Evolutionary conservation across 805 yeast species (phyloP).

Genomic region (Nakazawaea ernobii): DNA sequence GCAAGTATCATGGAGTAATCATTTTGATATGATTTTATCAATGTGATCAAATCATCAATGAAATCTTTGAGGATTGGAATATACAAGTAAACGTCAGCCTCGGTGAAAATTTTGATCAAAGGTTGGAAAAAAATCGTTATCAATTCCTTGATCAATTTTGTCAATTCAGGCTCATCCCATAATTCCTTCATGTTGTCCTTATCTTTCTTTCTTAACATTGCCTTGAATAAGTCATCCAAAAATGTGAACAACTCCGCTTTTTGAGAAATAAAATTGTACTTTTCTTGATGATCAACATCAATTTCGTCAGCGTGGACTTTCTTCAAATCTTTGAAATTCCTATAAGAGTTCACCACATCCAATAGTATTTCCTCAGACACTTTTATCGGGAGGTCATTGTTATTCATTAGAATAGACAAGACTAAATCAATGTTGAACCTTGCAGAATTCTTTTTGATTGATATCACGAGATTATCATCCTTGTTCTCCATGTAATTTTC

Average conservation of each 20-base stretch:
- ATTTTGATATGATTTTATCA: constrained; percentile 34
- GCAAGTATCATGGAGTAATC: constrained; percentile 17
- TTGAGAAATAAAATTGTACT: constrained; percentile 18
- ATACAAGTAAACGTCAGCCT: constrained; percentile 60
- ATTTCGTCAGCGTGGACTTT: constrained; percentile 11
- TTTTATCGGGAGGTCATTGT: constrained; percentile 13
- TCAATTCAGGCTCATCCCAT: constrained; percentile 82
- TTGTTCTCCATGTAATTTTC: constrained; percentile 22
- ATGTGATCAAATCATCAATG: constrained; percentile 55
- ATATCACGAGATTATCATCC: constrained; percentile 20
- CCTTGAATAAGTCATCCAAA: constrained; percentile 55
- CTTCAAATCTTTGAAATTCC: constrained; percentile 7
- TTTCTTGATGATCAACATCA: constrained; percentile 34
- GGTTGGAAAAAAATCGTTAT: constrained; percentile 73
- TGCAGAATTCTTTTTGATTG: constrained; percentile 25
- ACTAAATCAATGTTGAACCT: constrained; percentile 20
- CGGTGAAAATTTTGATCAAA: constrained; percentile 58
- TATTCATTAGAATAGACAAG: constrained; percentile 20
- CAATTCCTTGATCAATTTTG: constrained; percentile 67
- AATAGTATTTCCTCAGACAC: constrained; percentile 12
- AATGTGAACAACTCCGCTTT: constrained; percentile 43
- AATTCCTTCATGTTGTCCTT: constrained; percentile 67
- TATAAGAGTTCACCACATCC: constrained; percentile 17
- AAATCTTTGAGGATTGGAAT: constrained; percentile 60
- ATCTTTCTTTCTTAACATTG: constrained; percentile 66